phyloP scores from a whole-genome alignment of 2,329 filamentous ascomycete species.

The Pseudogymnoascus sp. region DNA sequence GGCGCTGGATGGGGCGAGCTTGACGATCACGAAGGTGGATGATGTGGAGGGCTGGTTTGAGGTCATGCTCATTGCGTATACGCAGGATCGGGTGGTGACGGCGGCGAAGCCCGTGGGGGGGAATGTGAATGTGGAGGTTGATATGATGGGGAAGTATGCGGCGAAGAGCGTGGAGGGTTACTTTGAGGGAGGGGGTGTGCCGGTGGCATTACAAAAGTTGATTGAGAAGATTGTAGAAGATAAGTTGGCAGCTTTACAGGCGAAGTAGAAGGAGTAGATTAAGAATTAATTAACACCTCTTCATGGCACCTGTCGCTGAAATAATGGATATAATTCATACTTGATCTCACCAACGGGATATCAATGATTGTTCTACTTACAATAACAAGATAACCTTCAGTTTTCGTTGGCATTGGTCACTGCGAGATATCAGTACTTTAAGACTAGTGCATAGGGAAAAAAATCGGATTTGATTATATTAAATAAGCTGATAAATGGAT shows the following conservation, averaged over 20 bases:
- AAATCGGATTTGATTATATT: too few species aligned
- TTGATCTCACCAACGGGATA: background rate
- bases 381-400: too few species aligned
- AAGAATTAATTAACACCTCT: background rate
- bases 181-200: slow-evolving; percentile 50
- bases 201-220: slow-evolving; percentile 59
- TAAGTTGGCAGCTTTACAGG: slow-evolving; percentile 40
- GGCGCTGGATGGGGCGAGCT: slow-evolving; percentile 84
- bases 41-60: slow-evolving; percentile 79
- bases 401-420: too few species aligned
- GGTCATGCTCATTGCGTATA: slow-evolving; percentile 96
- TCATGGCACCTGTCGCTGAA: background rate
- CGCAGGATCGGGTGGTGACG: slow-evolving; percentile 74
- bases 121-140: slow-evolving; percentile 32
- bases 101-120: slow-evolving; percentile 31
- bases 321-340: background rate
- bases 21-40: slow-evolving; percentile 83
- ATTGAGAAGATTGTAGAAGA: slow-evolving; percentile 68
- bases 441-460: too few species aligned
- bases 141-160: slow-evolving; percentile 64
- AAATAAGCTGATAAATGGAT: too few species aligned
- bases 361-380: too few species aligned
- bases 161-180: slow-evolving; percentile 85
- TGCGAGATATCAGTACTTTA: too few species aligned
- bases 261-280: background rate